A percentile compares a stretch with the other conserved stretches of the same genome.
Evolutionary conservation across 768 basidiomycete genomes (phyloP).

Genomic region (Macrolepiota fuliginosa): DNA sequence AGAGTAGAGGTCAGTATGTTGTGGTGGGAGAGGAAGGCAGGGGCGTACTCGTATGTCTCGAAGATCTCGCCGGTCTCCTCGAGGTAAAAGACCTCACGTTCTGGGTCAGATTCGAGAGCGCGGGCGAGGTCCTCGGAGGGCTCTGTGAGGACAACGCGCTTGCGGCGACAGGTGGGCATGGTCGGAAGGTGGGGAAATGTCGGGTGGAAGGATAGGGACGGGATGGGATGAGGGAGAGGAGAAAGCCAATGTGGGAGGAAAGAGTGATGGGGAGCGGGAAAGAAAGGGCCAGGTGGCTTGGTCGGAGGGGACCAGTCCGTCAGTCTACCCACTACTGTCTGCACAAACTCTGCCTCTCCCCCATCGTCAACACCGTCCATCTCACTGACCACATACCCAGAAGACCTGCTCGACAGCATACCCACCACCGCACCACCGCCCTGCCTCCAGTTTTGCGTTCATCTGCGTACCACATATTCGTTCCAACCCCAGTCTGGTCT

Average conservation of each 20-base stretch:
- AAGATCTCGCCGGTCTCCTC: slow-evolving; percentile 97
- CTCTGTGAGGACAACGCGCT: slow-evolving; percentile 86
- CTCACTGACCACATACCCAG: slow-evolving; percentile 7
- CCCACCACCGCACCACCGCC: neutral
- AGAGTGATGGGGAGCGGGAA: slow-evolving; percentile 55
- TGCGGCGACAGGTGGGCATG: slow-evolving; percentile 89
- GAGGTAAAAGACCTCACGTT: slow-evolving; percentile 86
- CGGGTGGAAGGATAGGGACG: slow-evolving; percentile 21
- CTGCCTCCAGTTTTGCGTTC: neutral
- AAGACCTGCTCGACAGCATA: slow-evolving; percentile 9
- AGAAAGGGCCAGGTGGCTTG: slow-evolving; percentile 63
- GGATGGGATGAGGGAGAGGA: slow-evolving; percentile 31
- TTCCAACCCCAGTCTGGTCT: slow-evolving; percentile 10
- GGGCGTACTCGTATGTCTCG: slow-evolving; percentile 87
- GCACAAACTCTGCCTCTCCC: slow-evolving; percentile 7
- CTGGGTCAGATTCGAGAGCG: slow-evolving; percentile 59
- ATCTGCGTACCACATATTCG: slow-evolving; percentile 4
- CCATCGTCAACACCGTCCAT: slow-evolving; percentile 20
- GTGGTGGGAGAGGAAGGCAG: slow-evolving; percentile 21
- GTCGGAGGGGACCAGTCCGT: slow-evolving; percentile 43
- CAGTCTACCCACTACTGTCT: slow-evolving; percentile 22
- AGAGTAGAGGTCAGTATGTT: slow-evolving; percentile 24
- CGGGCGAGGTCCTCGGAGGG: slow-evolving; percentile 70
- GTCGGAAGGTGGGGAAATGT: slow-evolving; percentile 21
- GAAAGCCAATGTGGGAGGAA: slow-evolving; percentile 40